Evolutionary conservation across 345 rosid genomes (phyloP).

Genomic region (Draba incana): DNA sequence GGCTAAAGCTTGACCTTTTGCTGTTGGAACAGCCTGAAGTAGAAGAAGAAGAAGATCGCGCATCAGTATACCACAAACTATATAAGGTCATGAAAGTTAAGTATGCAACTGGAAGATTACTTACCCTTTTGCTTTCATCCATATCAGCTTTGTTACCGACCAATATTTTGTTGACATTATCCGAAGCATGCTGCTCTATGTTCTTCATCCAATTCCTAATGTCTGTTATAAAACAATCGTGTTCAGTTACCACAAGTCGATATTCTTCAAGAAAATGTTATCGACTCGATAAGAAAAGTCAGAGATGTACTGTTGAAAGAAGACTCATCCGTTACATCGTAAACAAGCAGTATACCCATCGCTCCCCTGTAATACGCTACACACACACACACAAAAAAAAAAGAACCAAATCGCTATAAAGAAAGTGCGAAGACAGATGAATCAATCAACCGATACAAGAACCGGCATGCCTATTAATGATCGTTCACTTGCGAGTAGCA

Average conservation of each 20-base stretch:
- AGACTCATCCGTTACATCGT: constrained; percentile 93
- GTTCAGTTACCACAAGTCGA: constrained; percentile 16
- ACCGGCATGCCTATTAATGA: not conserved
- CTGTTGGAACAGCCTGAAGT: constrained; percentile 59
- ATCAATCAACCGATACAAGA: constrained; percentile 14
- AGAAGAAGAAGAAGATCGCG: constrained; percentile 7
- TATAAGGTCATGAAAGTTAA: not conserved
- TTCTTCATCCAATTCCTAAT: constrained; percentile 99
- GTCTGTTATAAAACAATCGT: constrained; percentile 49
- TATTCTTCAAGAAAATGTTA: not conserved
- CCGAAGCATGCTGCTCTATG: constrained; percentile 97
- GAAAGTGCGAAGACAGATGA: not conserved
- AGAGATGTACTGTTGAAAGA: constrained; percentile 77
- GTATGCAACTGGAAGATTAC: constrained; percentile 14
- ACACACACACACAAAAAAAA: not conserved
- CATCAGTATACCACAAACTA: constrained; percentile 8
- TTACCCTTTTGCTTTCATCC: constrained; percentile 98
- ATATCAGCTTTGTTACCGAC: constrained; percentile 99
- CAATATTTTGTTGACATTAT: constrained; percentile 88
- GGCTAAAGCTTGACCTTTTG: constrained; percentile 62
- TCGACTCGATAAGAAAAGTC: not conserved
- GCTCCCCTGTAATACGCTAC: constrained; percentile 97
- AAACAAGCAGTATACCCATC: constrained; percentile 90
- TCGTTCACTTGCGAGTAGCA: not conserved
- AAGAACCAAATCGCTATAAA: not conserved